Percentiles rank a stretch among this genome's conserved stretches.
These are phyloP conservation scores for Lichtheimia hyalospora DNA, from an alignment of 371 early-diverging fungal genomes.

Conservation along the genomic window DNA sequence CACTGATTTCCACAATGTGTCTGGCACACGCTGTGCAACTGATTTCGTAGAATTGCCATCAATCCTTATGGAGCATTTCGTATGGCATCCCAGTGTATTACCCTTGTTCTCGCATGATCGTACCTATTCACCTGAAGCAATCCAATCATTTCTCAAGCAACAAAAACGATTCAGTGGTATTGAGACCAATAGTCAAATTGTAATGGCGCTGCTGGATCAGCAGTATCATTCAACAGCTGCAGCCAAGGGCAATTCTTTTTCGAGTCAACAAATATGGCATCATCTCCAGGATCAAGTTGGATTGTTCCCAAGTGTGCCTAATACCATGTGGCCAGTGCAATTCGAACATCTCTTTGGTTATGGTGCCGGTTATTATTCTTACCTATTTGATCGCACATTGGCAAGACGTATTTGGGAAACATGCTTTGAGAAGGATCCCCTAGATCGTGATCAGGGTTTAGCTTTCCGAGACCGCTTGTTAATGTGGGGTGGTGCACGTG, in stretches of 20 bases:
- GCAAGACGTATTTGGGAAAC: constrained; percentile 77
- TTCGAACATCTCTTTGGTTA: constrained; percentile 92
- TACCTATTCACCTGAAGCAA: constrained; percentile 30
- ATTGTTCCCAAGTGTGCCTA: constrained; percentile 63
- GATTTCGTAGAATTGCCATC: constrained; percentile 98
- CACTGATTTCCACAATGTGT: constrained; percentile 93
- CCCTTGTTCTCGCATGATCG: constrained; percentile 53
- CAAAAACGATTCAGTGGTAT: constrained; percentile 62
- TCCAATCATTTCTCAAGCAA: constrained; percentile 53
- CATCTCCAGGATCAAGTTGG: constrained; percentile 54
- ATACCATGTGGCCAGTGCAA: constrained; percentile 88
- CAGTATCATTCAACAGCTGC: constrained; percentile 58
- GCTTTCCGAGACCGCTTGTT: constrained; percentile 73
- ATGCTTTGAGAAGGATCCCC: constrained; percentile 63
- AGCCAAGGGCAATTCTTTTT: constrained; percentile 25
- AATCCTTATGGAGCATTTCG: constrained; percentile 92
- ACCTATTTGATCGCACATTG: constrained; percentile 86
- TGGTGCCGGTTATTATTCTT: constrained; percentile 92
- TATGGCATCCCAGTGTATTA: constrained; percentile 71
- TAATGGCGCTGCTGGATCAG: constrained; percentile 90
- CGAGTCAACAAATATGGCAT: constrained; percentile 53
- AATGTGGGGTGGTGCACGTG: constrained; percentile 91
- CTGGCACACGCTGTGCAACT: constrained; percentile 90
- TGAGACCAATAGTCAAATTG: constrained; percentile 85
- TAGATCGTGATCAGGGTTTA: constrained; percentile 59